A percentile compares a stretch with the other conserved stretches of the same genome.
Conservation (phyloP, 2,329 filamentous ascomycete genomes). For the Venturia pyrina region DNA sequence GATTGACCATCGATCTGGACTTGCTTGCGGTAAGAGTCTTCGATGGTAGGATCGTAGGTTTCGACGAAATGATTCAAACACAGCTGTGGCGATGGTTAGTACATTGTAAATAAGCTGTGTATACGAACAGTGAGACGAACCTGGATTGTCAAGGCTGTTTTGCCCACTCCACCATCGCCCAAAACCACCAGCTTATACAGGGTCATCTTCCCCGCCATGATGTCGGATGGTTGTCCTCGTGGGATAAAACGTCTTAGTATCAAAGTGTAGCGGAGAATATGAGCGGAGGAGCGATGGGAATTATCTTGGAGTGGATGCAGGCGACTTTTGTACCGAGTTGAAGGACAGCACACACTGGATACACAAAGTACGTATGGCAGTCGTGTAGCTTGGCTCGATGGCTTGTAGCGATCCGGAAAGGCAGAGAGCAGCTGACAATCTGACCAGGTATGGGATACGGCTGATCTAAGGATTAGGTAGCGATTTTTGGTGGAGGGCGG, state of each 20-base stretch:
- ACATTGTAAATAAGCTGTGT: neutral
- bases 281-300: neutral
- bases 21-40: constrained; percentile 60
- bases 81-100: constrained; percentile 45
- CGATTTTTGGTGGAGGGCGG: neutral
- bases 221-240: constrained; percentile 17
- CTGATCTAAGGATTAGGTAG: constrained; percentile 2
- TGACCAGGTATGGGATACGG: constrained; percentile 6
- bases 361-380: neutral
- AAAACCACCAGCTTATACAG: constrained; percentile 93
- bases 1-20: constrained; percentile 85
- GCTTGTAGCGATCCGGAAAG: neutral
- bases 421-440: constrained; percentile 1
- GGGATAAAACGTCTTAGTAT: neutral
- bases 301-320: neutral
- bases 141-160: constrained; percentile 86
- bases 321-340: neutral
- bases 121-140: constrained; percentile 51
- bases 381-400: neutral
- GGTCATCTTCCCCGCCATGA: constrained; percentile 88
- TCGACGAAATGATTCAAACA: constrained; percentile 98
- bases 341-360: neutral
- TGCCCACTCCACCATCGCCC: constrained; percentile 87
- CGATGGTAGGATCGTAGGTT: constrained; percentile 64
- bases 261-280: neutral